These are phyloP conservation scores for Pythium vanterpoolii DNA, from an alignment of 352 stramenopile genomes.

Conservation along the genomic window DNA sequence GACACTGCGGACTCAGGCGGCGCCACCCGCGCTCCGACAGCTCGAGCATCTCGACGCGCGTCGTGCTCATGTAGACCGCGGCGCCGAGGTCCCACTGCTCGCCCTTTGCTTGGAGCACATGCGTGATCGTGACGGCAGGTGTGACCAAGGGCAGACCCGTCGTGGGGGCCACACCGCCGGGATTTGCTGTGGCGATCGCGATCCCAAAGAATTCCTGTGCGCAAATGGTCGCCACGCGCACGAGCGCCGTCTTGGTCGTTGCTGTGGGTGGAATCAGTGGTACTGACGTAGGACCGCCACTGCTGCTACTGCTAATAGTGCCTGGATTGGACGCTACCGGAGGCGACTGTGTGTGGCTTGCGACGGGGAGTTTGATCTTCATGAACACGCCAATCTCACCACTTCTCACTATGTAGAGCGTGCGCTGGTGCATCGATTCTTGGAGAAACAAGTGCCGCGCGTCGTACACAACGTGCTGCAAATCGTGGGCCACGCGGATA, in stretches of 20 bases:
- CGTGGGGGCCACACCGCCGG: neutral
- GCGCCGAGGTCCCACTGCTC: slow-evolving; percentile 26
- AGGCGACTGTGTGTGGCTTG: neutral
- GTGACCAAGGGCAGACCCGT: neutral
- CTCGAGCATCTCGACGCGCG: slow-evolving; percentile 55
- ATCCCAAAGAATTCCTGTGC: slow-evolving; percentile 65
- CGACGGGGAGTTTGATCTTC: neutral
- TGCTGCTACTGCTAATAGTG: too few relatives aligned
- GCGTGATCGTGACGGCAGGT: too few relatives aligned
- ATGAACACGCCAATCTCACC: slow-evolving; percentile 71
- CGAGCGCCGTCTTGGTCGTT: slow-evolving; percentile 31
- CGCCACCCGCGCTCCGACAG: slow-evolving; percentile 64
- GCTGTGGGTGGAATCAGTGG: neutral
- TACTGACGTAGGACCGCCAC: too few relatives aligned
- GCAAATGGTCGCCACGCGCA: slow-evolving; percentile 70
- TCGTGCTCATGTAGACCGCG: slow-evolving; percentile 64
- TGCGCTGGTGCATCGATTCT: slow-evolving; percentile 39
- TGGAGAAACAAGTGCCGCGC: slow-evolving; percentile 60
- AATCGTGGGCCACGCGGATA: slow-evolving; percentile 70
- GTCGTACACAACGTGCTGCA: slow-evolving; percentile 52
- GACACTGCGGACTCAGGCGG: slow-evolving; percentile 37
- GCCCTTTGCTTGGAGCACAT: neutral
- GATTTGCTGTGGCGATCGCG: slow-evolving; percentile 38
- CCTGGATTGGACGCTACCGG: neutral
- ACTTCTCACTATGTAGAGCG: slow-evolving; percentile 68